Percentiles rank a stretch among this genome's conserved stretches.
Evolutionary conservation across 352 stramenopile genomes (phyloP).

Genomic region (Pythium coloratum): DNA sequence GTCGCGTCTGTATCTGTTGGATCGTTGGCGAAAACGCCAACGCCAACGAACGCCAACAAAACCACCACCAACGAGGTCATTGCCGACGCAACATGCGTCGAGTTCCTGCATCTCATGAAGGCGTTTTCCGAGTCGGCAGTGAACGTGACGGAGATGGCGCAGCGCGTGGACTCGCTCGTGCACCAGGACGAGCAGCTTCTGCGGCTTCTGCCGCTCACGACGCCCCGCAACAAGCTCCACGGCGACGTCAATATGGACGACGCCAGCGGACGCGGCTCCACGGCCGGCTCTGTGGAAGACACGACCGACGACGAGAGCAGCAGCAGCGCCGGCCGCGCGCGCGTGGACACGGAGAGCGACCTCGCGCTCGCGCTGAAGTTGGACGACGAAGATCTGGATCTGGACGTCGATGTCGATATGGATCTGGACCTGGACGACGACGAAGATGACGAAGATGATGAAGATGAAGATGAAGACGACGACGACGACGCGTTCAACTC

Average conservation of each 20-base stretch:
- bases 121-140: slow-evolving; percentile 33
- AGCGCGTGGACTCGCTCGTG: slow-evolving; percentile 39
- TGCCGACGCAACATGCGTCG: slow-evolving; percentile 27
- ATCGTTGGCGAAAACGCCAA: neutral
- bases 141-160: slow-evolving; percentile 34
- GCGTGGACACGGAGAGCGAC: slow-evolving; percentile 18
- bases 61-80: slow-evolving; percentile 14
- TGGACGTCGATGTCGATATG: slow-evolving; percentile 24
- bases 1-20: neutral
- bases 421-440: slow-evolving; percentile 6
- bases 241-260: neutral
- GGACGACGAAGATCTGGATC: slow-evolving; percentile 21
- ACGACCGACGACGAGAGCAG: slow-evolving; percentile 29
- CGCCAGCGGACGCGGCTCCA: slow-evolving; percentile 7
- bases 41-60: slow-evolving; percentile 6
- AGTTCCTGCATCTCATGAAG: slow-evolving; percentile 41
- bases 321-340: slow-evolving; percentile 4
- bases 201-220: slow-evolving; percentile 21
- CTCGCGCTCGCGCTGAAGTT: slow-evolving; percentile 9
- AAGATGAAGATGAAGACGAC: slow-evolving; percentile 12
- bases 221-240: neutral
- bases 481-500: slow-evolving; percentile 15
- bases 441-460: slow-evolving; percentile 15
- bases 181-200: slow-evolving; percentile 33
- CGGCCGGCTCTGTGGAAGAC: slow-evolving; percentile 18